These are phyloP conservation scores for Neurospora intermedia DNA, from an alignment of 495 filamentous ascomycete species.

Conservation along the genomic window DNA sequence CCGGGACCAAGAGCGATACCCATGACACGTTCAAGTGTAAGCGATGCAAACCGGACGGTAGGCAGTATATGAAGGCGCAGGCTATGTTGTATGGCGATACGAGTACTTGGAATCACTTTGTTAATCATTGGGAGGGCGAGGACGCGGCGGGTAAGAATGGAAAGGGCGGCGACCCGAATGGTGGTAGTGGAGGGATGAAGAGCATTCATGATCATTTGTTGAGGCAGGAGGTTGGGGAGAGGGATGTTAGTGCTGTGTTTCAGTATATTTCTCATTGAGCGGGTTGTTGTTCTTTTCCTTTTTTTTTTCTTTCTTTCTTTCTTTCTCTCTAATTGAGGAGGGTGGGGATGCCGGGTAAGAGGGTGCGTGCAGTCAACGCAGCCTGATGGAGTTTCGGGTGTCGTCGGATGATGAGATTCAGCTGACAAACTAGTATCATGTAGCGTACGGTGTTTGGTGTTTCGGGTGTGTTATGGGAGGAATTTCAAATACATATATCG, in stretches of 20 bases:
- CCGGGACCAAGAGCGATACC: conserved; percentile 77
- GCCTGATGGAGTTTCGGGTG: not conserved
- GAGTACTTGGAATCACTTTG: conserved; percentile 97
- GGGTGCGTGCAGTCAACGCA: not conserved
- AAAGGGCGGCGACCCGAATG: not conserved
- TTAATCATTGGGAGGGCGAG: conserved; percentile 41
- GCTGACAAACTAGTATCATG: not conserved
- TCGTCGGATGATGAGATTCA: not conserved
- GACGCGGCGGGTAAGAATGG: not conserved
- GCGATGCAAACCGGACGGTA: conserved; percentile 77
- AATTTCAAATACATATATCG: not conserved
- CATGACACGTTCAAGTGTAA: conserved; percentile 99
- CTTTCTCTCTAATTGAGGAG: not conserved
- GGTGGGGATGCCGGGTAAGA: not conserved
- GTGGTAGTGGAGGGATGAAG: conserved; percentile 37
- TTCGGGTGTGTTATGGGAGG: not conserved
- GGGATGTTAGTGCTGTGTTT: conserved; percentile 85
- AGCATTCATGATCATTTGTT: conserved; percentile 87
- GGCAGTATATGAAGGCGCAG: conserved; percentile 75
- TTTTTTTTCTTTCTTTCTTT: too few species aligned
- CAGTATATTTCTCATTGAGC: conserved; percentile 88
- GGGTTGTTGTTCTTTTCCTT: not conserved
- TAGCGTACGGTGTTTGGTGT: not conserved
- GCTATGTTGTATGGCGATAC: conserved; percentile 97
- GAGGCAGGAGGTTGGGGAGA: conserved; percentile 70